Evolutionary conservation across 2,329 filamentous ascomycete genomes (phyloP).

Genomic region (Daldinia sp.): DNA sequence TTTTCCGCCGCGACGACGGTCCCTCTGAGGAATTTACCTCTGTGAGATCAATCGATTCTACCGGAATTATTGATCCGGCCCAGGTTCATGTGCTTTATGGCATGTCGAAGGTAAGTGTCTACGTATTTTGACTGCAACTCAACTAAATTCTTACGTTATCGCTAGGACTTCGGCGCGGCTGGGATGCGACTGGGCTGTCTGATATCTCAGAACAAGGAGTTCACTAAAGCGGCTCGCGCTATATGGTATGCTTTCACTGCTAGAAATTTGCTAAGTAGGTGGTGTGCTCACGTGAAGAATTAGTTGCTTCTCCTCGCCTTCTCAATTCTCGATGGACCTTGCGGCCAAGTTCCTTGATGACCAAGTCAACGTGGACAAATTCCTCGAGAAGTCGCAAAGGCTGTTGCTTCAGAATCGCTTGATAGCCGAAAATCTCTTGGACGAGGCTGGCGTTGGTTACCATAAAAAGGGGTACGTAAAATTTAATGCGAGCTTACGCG

Average conservation of each 20-base stretch:
- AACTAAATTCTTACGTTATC: background rate
- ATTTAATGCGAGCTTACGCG: background rate
- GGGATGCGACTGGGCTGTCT: slow-evolving; percentile 39
- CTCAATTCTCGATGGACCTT: slow-evolving; percentile 38
- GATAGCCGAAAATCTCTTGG: slow-evolving; percentile 32
- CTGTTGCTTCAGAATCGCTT: slow-evolving; percentile 19
- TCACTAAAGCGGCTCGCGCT: slow-evolving; percentile 34
- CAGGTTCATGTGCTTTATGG: slow-evolving; percentile 39
- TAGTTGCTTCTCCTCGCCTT: slow-evolving; percentile 36
- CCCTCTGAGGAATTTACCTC: slow-evolving; percentile 33
- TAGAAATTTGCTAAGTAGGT: too few species aligned
- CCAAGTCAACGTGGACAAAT: slow-evolving; percentile 25
- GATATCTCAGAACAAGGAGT: slow-evolving; percentile 33
- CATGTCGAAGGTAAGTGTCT: slow-evolving; percentile 35
- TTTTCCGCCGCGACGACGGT: slow-evolving; percentile 21
- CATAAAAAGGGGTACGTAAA: slow-evolving; percentile 32
- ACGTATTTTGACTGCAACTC: background rate
- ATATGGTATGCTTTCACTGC: slow-evolving; percentile 25
- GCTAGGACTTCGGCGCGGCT: slow-evolving; percentile 33
- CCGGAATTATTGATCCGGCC: slow-evolving; percentile 33
- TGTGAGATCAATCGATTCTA: slow-evolving; percentile 25
- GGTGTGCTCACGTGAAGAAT: background rate
- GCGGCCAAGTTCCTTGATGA: slow-evolving; percentile 37
- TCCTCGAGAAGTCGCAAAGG: slow-evolving; percentile 28
- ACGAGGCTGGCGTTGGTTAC: slow-evolving; percentile 27